Evolutionary conservation across 2,329 filamentous ascomycete species (phyloP), one percentile per base, ranked within the genome.

Genomic region (Phaeoacremonium minimum): DNA sequence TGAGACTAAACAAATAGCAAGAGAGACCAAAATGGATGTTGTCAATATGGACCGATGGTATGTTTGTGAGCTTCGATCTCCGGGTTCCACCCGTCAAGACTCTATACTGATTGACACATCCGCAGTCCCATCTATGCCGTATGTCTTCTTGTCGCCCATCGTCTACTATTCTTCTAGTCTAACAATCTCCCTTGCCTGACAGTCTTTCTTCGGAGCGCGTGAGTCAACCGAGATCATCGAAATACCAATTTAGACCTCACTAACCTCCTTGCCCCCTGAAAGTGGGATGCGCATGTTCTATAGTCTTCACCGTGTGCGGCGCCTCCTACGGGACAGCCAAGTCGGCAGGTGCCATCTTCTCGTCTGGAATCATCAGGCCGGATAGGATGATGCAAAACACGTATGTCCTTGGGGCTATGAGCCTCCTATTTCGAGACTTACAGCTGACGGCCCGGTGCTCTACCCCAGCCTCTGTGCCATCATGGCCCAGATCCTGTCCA

Each of bases 401-500:
- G 35, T 38, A 17, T 12, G 22, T 26, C n/a, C n/a, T n/a, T n/a
- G n/a, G n/a, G n/a, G n/a, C n/a, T n/a, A n/a, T n/a, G n/a, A n/a
- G n/a, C n/a, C n/a, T n/a, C n/a, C n/a, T n/a, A n/a, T n/a, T n/a
- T n/a, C n/a, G n/a, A n/a, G n/a, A n/a, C n/a, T n/a, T n/a, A n/a
- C n/a, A 26, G 22, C 9, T n/a, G 9, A 26, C 9, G 22, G 22
- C 22, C 9, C 9, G n/a, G 9, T 9, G 22, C 22, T 26, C 9
- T 26, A 9, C 22, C 9, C 9, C 22, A 26, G 22, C 9, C 22
- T 26, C 9, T 26, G 22, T n/a, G 22, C 22, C 22, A 26, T 26
- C 22, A 98, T 98, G 93, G 93, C 93, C 77, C 93, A 93, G 97
- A 98, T 98, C 70, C 97, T 98, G 71, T 93, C 88, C 85, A 97